Evolutionary conservation across 2,329 filamentous ascomycete species (phyloP), one percentile per base, ranked within the genome.

Genomic region (Exophiala alcalophila): DNA sequence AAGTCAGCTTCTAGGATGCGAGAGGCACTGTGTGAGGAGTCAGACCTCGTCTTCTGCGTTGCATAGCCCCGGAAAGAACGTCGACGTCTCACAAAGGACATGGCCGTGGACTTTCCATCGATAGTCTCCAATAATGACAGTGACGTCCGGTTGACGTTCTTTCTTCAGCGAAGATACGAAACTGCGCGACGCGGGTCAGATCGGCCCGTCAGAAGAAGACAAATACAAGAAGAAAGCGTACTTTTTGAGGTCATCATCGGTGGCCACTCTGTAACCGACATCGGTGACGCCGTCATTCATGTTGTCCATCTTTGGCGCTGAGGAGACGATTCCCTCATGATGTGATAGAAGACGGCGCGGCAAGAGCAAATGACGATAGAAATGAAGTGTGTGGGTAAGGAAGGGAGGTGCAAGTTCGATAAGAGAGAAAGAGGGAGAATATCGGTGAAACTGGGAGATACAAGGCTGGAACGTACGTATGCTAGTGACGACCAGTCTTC

Each of bases 91-190:
- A 12, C 16, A 18, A 14, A 47, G 28, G 10, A 36, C 18, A 8
- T 27, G 31, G 23, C 30, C 21, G 24, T 47, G 44, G 9, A 42
- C 33, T 33, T 30, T 41, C 44, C 44, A 47, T 10, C 38, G 36
- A 21, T 36, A 47, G 4, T 40, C 20, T 14, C 38, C 38, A 28
- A 40, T 28, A 11, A 15, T 16, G 21, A 47, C 33, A 3, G 32
- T 42, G 26, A 47, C 41, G 23, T 42, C 38, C 2, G 44, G 44
- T n/a, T 32, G 25, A 5, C 26, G 23, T 29, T 41, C 31, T 23
- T 21, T 40, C 12, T 25, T 31, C 9, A 47, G 33, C 12, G 31
- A n/a, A 3, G 32, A 38, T 16, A 21, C 23, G 27, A 47, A 47
- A 14, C 37, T 47, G 16, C 19, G 14, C 18, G n/a, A n/a, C 3